Base-by-base conservation (phyloP, 2,329 filamentous ascomycete genomes). In the Annulohypoxylon truncatum region DNA sequence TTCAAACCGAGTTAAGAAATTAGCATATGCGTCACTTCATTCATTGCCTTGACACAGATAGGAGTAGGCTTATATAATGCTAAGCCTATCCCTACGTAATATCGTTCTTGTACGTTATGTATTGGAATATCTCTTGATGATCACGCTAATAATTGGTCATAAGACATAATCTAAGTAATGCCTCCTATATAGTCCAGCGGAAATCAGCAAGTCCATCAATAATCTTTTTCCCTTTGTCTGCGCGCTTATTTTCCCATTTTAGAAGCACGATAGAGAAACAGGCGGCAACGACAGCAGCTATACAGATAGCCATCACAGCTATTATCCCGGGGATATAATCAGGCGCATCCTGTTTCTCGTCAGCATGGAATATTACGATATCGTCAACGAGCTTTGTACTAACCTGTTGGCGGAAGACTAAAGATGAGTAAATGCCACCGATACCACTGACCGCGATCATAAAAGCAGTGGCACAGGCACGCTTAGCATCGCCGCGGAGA, bases 401-500 rank as follows among this genome's bases (percentile, higher is more conserved):
- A 29, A 71, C 67, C 65, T 71, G 67, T 50, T 71, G 65, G 15
- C 69, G 64, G 54, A 71, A 71, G 28, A 71, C 69, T 22, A 71
- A 35, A 18, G 65, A 68, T 5, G 65, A 68, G 18, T 70, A 70
- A 2, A 71, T 71, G 13, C 67, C 69, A 4, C 67, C 69, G 20
- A 71, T 28, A 35, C 69, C 69, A 47, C 67, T 70, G 9, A 68
- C 22, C 4, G 63, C 51, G 20, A 71, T 67, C 61, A 71, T 53
- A 18, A 69, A 60, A 20, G 69, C 69, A 1, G 67, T 71, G 10
- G 67, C 51, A 28, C 65, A 64, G 24, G 69, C 69, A 22, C 69
- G 64, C 26, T 62, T 70, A 6, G 72, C 73, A 47, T 78, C 68
- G 12, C 72, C 72, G 1, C 76, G 72, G 3, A 79, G 71, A 51